Evolutionary conservation across 2,329 filamentous ascomycete species (phyloP), one percentile per base, ranked within the genome.

Genomic region (Pseudogymnoascus sp.): DNA sequence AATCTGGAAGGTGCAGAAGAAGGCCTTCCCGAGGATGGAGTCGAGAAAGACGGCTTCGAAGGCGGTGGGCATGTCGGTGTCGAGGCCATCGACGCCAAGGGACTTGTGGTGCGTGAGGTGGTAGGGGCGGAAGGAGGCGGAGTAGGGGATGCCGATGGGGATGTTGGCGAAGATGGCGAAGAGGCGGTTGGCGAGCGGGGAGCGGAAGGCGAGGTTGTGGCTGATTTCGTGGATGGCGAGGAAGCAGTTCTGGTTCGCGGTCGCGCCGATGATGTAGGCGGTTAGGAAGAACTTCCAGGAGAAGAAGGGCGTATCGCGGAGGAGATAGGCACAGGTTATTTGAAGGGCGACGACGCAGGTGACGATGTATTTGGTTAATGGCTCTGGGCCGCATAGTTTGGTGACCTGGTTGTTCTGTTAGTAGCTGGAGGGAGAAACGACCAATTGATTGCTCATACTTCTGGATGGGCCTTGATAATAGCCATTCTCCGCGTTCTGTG

Each of bases 1-100:
- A 74, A 99, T 97, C 77, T 99, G 94, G 78, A 97, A 99, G 67
- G 94, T 99, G 78, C 89, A 93, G 82, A 99, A 99, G 80, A 99
- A 99, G 67, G 94, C 88, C 77, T 99, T 99, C 74, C 94, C 94
- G 16, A 93, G 84, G 68, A 99, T 87, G 6, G 91, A 97, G 79
- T 99, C 90, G 69, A 99, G 87, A 73, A 99, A 88, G 72, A 96
- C 77, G 65, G 91, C 93, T 78, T 99, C 94, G 58, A 97, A 76
- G 57, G 90, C 85, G 16, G 94, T 97, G 22, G 94, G 94, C 28
- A 99, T 86, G 72, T 99, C 94, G 47, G 93, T 96, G 74, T 99
- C 94, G 43, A 99, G 84, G 61, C 94, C 94, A 70, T 96, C 90
- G 58, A 99, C 93, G 64, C 94, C 94, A 59, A 99, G 88, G 37